A percentile compares a stretch with the other conserved stretches of the same genome.
Conservation (phyloP, 345 rosid species). For the Populus pruinosa region DNA sequence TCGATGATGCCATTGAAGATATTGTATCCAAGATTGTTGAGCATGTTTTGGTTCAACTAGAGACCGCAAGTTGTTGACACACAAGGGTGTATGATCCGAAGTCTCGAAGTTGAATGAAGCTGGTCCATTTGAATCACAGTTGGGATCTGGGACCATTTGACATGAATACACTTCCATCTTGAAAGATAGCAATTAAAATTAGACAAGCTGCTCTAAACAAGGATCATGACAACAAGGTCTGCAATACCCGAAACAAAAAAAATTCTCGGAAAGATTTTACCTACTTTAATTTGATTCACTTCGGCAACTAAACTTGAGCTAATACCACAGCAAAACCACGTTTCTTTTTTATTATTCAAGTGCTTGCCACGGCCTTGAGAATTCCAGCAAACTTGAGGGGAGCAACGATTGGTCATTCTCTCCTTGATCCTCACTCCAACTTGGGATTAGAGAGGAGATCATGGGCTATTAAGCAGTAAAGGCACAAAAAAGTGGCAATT, state of each 20-base stretch:
- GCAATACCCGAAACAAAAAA: neutral
- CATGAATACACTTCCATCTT: neutral
- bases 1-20: neutral
- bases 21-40: neutral
- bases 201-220: constrained; percentile 1
- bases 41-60: neutral
- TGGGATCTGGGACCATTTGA: constrained; percentile 24
- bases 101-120: constrained; percentile 1
- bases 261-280: neutral
- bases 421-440: constrained; percentile 16
- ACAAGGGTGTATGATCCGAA: neutral
- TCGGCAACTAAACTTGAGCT: constrained; percentile 13
- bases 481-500: constrained; percentile 15
- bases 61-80: neutral
- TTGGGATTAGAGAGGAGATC: constrained; percentile 13
- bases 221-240: neutral
- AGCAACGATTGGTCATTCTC: constrained; percentile 27
- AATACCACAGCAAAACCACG: constrained; percentile 6
- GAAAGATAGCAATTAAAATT: neutral
- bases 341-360: neutral
- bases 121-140: constrained; percentile 9
- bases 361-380: neutral
- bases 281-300: constrained; percentile 8
- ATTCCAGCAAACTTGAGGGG: constrained; percentile 1
- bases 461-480: constrained; percentile 6